Conservation (phyloP, 345 rosid species). For the Salix viminalis region DNA sequence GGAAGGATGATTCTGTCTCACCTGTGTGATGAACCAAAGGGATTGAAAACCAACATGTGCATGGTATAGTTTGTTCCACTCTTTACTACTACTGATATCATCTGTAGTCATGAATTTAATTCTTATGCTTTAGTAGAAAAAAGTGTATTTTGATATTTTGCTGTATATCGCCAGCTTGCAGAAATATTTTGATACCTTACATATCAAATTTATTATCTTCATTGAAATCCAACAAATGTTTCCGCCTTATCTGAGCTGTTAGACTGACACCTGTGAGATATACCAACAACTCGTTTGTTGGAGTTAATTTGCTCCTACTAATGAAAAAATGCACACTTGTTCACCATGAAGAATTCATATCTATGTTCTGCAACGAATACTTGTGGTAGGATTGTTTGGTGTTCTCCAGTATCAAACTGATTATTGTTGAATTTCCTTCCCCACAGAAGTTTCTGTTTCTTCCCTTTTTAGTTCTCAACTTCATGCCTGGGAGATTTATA, state of each 20-base stretch:
- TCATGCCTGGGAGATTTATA: background rate
- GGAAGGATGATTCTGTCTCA: slow-evolving; percentile 99
- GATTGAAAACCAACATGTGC: slow-evolving; percentile 98
- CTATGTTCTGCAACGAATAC: background rate
- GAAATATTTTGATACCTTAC: background rate
- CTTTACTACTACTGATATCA: background rate
- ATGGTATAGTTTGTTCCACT: slow-evolving; percentile 51
- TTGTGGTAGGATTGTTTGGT: background rate
- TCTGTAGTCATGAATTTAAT: background rate
- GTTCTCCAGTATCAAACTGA: background rate
- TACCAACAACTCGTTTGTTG: background rate
- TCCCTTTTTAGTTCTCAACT: background rate
- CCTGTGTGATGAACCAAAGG: slow-evolving; percentile 97
- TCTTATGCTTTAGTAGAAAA: background rate
- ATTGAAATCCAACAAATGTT: background rate
- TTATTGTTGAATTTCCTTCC: background rate
- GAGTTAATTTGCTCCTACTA: background rate
- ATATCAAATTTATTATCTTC: background rate
- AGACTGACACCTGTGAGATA: background rate
- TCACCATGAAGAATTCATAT: background rate
- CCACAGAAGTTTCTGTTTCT: background rate
- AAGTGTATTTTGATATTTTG: background rate
- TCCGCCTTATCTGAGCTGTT: background rate
- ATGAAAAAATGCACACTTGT: background rate
- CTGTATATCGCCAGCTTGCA: background rate